Conservation (phyloP, 2,329 filamentous ascomycete genomes). For the Ceratocystis huliohia region DNA sequence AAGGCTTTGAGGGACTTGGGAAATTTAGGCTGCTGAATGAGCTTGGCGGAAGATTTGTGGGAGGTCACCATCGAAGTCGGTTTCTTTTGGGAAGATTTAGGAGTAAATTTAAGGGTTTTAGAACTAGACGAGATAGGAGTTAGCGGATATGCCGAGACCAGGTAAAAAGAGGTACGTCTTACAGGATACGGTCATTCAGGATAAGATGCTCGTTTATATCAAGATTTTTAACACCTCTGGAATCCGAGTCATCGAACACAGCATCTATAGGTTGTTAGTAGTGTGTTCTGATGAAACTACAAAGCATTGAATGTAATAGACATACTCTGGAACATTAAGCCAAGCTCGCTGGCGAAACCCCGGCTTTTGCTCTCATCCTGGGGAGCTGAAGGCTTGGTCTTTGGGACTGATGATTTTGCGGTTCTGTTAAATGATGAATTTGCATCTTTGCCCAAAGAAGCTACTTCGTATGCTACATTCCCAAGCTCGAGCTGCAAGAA, state of each 20-base stretch:
- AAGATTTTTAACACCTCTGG: neutral
- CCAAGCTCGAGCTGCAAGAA: neutral
- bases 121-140: neutral
- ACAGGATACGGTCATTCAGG: neutral
- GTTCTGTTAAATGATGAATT: neutral
- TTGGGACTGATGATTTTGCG: no score
- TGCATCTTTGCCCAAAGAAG: neutral
- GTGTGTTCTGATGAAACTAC: neutral
- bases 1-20: neutral
- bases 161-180: neutral
- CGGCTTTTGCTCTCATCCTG: neutral
- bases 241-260: constrained; percentile 5
- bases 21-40: neutral
- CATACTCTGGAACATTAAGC: neutral
- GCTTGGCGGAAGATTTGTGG: neutral
- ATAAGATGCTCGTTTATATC: neutral
- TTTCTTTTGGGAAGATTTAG: neutral
- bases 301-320: neutral
- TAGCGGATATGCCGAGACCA: neutral
- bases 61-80: neutral
- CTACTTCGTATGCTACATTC: neutral
- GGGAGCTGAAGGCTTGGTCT: neutral
- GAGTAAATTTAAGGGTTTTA: neutral
- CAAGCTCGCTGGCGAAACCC: neutral
- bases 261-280: neutral